Evolutionary conservation across 2,329 filamentous ascomycete genomes (phyloP), one percentile per base, ranked within the genome.

Genomic region (Calonectria pauciramosa): DNA sequence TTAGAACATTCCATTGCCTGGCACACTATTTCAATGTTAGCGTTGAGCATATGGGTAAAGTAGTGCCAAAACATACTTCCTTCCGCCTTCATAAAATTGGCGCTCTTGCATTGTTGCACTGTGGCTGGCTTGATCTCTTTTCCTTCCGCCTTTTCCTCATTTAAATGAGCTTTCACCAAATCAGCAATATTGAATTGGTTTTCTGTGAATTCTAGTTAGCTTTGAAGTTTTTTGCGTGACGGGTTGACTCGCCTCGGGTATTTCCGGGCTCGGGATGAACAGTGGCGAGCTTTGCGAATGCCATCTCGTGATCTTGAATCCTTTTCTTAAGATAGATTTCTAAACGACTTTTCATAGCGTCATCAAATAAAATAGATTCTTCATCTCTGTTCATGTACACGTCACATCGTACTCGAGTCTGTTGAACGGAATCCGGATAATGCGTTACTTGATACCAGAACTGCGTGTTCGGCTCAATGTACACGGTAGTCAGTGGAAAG

Each of bases 381-480:
- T 4, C 20, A 20, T 32, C 18, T n/a, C 41, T 65, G 9, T n/a
- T 5, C 10, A 64, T 70, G 26, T 76, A 76, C 28, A 76, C 72
- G 20, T 76, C 75, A 13, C 72, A 76, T 6, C 72, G 60, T 30
- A 76, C 30, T 16, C 66, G 67, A 6, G 75, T 75, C 23, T 73
- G 60, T 14, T 72, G 32, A 10, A 41, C 59, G 11, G 75, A 70
- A 51, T 72, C 70, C 38, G 75, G 75, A 26, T 38, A 64, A 23
- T 54, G 70, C n/a, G 70, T 73, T 9, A 75, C 28, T 20, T 76
- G 75, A 36, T 71, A 76, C 75, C 75, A 76, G 26, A 72, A 60
- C 16, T 63, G 66, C n/a, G 67, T 73, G 11, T 64, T 59, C 8
- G 30, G 18, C 34, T 70, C 63, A 18, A 28, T 51, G 36, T 71